Evolutionary conservation across 352 stramenopile species (phyloP).

Genomic region (Globisporangium mamillatum): DNA sequence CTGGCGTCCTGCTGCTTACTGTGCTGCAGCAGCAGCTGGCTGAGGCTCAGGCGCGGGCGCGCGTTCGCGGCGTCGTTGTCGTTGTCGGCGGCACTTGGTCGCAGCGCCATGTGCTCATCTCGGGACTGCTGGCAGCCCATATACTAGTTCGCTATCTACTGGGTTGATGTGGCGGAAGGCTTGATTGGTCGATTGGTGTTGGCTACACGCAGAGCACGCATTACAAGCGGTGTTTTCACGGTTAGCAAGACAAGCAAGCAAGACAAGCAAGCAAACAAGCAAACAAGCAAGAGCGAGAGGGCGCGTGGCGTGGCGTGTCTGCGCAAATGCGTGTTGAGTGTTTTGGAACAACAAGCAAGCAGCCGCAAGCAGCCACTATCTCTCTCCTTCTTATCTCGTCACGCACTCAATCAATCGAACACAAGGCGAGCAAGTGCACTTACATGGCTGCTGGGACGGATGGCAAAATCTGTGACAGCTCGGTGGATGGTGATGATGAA

Average conservation of each 20-base stretch:
- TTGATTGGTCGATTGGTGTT: background rate
- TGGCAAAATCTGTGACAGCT: constrained; percentile 6
- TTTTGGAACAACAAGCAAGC: constrained; percentile 1
- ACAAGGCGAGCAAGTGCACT: background rate
- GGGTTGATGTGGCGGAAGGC: background rate
- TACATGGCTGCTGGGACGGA: background rate
- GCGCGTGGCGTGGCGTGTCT: background rate
- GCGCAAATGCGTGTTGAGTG: background rate
- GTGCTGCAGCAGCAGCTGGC: constrained; percentile 49
- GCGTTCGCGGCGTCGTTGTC: constrained; percentile 21
- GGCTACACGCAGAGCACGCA: background rate
- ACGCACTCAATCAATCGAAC: background rate
- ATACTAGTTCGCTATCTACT: background rate
- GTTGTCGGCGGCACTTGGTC: constrained; percentile 5
- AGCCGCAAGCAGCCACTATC: constrained; percentile 2
- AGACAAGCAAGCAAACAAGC: background rate
- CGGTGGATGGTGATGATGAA: background rate
- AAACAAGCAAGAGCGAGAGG: constrained; percentile 8
- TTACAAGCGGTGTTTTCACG: background rate
- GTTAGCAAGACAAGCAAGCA: background rate
- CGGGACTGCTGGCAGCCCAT: constrained; percentile 70
- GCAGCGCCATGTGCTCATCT: constrained; percentile 33
- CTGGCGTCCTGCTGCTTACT: constrained; percentile 44
- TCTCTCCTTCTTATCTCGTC: background rate
- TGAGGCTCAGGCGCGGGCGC: constrained; percentile 42